Conservation (phyloP, 768 basidiomycete species). For the Russula abietina region DNA sequence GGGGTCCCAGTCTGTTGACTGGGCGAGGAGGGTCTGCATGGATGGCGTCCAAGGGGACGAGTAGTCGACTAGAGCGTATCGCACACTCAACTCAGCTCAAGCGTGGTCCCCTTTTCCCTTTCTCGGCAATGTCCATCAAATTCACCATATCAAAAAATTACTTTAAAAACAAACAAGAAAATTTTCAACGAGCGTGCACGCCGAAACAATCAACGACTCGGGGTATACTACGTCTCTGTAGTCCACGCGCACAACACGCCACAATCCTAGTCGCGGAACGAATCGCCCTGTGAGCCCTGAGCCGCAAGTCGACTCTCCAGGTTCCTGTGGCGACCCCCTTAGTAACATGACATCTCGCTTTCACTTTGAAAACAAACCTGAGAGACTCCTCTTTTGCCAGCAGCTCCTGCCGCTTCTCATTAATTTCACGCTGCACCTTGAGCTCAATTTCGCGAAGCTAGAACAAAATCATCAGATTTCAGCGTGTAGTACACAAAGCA, state of each 20-base stretch:
- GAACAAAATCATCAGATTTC: not conserved
- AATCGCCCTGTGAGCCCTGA: constrained; percentile 77
- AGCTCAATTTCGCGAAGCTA: constrained; percentile 96
- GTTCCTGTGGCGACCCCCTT: constrained; percentile 48
- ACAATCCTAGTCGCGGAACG: constrained; percentile 56
- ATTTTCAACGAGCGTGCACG: constrained; percentile 5
- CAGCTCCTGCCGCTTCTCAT: constrained; percentile 94
- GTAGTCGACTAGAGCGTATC: not conserved
- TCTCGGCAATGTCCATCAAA: not conserved
- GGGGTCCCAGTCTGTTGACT: constrained; percentile 32
- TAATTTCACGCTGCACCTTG: constrained; percentile 96
- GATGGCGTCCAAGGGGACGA: not conserved
- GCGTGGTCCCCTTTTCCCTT: constrained; percentile 11
- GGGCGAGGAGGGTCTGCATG: constrained; percentile 27
- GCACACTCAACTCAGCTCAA: not conserved
- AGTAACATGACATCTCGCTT: not conserved
- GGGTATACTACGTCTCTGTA: constrained; percentile 29
- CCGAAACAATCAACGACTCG: not conserved
- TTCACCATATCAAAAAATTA: not conserved
- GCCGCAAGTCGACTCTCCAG: constrained; percentile 87
- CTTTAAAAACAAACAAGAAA: not conserved
- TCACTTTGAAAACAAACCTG: constrained; percentile 43
- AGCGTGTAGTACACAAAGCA: constrained; percentile 5
- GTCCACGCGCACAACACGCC: constrained; percentile 5
- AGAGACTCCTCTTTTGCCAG: constrained; percentile 95